Percentiles rank a stretch among this genome's conserved stretches.
Conservation (phyloP, 164 flowering plant genomes). For the Buxus sempervirens region DNA sequence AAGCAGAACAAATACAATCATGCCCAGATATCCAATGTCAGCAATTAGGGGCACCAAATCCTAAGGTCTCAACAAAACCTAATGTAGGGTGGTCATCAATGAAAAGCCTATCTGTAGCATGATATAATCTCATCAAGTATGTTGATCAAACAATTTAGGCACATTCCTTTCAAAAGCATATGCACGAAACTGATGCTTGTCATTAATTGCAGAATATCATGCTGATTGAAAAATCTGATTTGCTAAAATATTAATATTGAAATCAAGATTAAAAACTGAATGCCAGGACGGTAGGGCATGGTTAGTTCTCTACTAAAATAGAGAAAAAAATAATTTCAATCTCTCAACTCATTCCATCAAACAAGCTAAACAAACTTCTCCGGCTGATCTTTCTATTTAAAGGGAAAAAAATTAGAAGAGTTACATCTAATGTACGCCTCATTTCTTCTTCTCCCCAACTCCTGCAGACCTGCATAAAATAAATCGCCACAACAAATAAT, state of each 20-base stretch:
- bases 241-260: not conserved
- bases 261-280: not conserved
- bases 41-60: no score
- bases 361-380: not conserved
- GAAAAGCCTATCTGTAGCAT: no score
- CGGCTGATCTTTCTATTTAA: not conserved
- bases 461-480: conserved; percentile 30
- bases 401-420: not conserved
- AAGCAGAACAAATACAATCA: not conserved
- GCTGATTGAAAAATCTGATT: not conserved
- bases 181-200: no score
- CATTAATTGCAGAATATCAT: not conserved
- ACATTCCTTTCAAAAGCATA: no score
- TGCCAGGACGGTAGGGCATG: not conserved
- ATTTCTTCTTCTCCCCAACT: conserved; percentile 34
- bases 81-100: no score
- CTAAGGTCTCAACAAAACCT: no score
- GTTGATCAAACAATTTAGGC: no score
- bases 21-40: not conserved
- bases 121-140: no score
- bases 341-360: not conserved
- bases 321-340: no score
- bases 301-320: not conserved
- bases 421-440: conserved; percentile 3
- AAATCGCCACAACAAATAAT: not conserved